Percentiles rank a stretch among this genome's conserved stretches.
Conservation (phyloP, 2,329 filamentous ascomycete species). For the Thielaviopsis musarum region DNA sequence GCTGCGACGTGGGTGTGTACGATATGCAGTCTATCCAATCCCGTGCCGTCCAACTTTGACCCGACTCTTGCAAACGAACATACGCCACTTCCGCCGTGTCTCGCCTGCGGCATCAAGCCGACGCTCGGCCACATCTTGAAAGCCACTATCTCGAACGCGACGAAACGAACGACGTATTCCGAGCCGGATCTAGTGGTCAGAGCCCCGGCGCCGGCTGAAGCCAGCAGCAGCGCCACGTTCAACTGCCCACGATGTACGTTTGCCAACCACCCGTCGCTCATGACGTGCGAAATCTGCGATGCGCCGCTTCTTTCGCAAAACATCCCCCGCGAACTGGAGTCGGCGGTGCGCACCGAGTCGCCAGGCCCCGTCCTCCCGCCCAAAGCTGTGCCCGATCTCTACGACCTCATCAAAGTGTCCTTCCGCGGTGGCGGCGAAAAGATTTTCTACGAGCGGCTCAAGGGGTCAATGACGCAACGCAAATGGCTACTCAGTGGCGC, state of each 20-base stretch:
- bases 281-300: slow-evolving; percentile 81
- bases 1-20: slow-evolving; percentile 85
- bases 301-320: slow-evolving; percentile 49
- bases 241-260: slow-evolving; percentile 85
- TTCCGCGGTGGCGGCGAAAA: slow-evolving; percentile 82
- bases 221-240: slow-evolving; percentile 20
- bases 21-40: slow-evolving; percentile 90
- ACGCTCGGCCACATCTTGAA: slow-evolving; percentile 69
- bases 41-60: slow-evolving; percentile 86
- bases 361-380: slow-evolving; percentile 51
- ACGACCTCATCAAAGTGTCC: slow-evolving; percentile 74
- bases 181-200: not conserved
- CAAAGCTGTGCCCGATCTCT: slow-evolving; percentile 31
- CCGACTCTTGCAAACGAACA: slow-evolving; percentile 62
- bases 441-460: slow-evolving; percentile 77
- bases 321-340: slow-evolving; percentile 20
- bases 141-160: slow-evolving; percentile 62
- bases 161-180: slow-evolving; percentile 27
- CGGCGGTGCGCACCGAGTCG: slow-evolving; percentile 48
- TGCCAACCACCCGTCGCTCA: slow-evolving; percentile 73
- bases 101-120: slow-evolving; percentile 89
- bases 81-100: slow-evolving; percentile 68
- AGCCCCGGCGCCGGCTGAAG: not conserved
- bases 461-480: slow-evolving; percentile 71
- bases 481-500: slow-evolving; percentile 91